Conservation (phyloP, 1,284 basidiomycete species). For the Cutaneotrichosporon sp. region DNA sequence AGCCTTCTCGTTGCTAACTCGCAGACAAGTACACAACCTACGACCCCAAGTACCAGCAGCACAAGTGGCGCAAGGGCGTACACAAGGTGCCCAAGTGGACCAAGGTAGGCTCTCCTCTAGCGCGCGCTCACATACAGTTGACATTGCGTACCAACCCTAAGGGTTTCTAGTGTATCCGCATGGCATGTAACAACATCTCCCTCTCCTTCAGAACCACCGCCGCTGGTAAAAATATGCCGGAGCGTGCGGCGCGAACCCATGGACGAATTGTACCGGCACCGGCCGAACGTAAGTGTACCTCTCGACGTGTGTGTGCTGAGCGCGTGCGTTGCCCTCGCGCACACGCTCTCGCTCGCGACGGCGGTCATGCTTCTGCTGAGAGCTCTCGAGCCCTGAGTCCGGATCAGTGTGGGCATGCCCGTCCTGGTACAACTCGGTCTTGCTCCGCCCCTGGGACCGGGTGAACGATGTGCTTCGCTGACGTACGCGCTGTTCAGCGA, state of each 20-base stretch:
- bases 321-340: no score
- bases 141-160: slow-evolving; percentile 81
- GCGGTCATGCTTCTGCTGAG: no score
- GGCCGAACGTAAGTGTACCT: not conserved
- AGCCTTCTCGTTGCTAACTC: not conserved
- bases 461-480: no score
- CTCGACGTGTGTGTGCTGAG: not conserved
- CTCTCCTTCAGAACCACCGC: not conserved
- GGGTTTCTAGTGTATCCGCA: slow-evolving; percentile 66
- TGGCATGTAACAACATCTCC: slow-evolving; percentile 11
- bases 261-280: not conserved
- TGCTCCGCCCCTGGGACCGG: no score
- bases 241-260: not conserved
- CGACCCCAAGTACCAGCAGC: slow-evolving; percentile 60
- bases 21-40: slow-evolving; percentile 94
- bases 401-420: no score
- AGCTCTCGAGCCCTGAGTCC: no score
- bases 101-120: slow-evolving; percentile 61
- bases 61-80: slow-evolving; percentile 79
- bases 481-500: no score
- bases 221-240: not conserved
- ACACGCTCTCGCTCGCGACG: no score
- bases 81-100: slow-evolving; percentile 97
- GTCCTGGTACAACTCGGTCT: no score
- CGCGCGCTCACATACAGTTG: slow-evolving; percentile 57